Base-by-base conservation (phyloP, 768 basidiomycete genomes). In the Lactarius psammicola region DNA sequence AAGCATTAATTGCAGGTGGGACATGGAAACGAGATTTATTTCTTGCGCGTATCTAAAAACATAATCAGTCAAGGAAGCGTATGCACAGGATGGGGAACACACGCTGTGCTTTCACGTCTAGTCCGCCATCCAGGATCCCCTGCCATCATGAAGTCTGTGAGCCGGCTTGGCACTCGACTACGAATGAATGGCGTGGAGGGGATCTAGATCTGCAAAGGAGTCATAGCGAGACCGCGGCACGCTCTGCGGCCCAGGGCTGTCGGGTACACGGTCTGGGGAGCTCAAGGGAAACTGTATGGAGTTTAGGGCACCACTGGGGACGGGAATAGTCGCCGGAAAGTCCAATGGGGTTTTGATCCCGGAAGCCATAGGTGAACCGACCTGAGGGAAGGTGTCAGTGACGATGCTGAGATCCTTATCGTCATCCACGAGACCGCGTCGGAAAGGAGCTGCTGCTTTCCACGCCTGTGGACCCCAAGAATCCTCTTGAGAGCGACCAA, bases 71-170 rank as follows among this genome's bases (percentile, higher is more conserved):
- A 8, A 30, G 26, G 38, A 42, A 20, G 9, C 51, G 18, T 4
- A 36, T 44, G 10, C 20, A 36, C 8, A 33, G 40, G 20, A 17
- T 33, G 31, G 38, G 18, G 31, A 51, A 81, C 92, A 76, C 73
- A 95, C 92, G 91, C 92, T 33, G 92, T 94, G 70, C 93, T 94
- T 76, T 95, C 93, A 57, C 92, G 82, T 70, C 94, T 81, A 13
- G 88, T 92, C 59, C 94, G 81, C 94, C 94, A 96, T 5, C 89
- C 90, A 36, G 87, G 81, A 70, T 94, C 91, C 3, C 80, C 81
- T 36, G 78, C 44, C 56, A 74, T 74, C 51, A 85, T 75, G 62
- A 75, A 80, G 67, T 91, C 88, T 57, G 72, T 71, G 30, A 92
- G 76, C 59, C 90, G 81, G 73, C 92, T 94, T 65, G 89, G 91